Evolutionary conservation across 768 basidiomycete species (phyloP).

Genomic region (Lactarius deliciosus): DNA sequence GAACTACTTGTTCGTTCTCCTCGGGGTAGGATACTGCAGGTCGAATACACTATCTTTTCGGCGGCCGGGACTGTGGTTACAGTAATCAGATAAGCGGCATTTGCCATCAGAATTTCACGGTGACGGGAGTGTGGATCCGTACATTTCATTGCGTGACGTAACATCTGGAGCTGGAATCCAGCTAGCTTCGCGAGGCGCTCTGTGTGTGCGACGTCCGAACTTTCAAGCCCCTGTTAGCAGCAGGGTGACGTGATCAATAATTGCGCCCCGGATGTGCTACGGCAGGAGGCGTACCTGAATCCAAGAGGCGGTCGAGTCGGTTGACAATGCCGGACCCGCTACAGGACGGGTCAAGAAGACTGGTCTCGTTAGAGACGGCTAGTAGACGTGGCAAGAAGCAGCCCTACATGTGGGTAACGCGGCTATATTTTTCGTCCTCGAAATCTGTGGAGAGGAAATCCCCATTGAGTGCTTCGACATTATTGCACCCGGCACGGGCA

Average conservation of each 20-base stretch:
- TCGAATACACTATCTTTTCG: slow-evolving; percentile 89
- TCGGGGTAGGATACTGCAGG: slow-evolving; percentile 88
- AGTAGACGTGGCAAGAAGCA: slow-evolving; percentile 7
- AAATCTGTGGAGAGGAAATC: slow-evolving; percentile 88
- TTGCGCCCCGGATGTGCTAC: background rate
- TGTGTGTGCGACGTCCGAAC: slow-evolving; percentile 50
- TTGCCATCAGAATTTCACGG: background rate
- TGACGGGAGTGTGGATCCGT: slow-evolving; percentile 30
- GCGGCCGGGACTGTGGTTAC: slow-evolving; percentile 64
- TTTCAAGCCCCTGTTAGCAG: slow-evolving; percentile 46
- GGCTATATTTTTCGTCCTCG: slow-evolving; percentile 53
- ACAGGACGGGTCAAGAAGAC: slow-evolving; percentile 93
- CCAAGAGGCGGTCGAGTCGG: slow-evolving; percentile 80
- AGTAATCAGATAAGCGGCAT: background rate
- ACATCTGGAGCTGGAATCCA: slow-evolving; percentile 85
- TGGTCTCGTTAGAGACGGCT: slow-evolving; percentile 34
- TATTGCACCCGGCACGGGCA: slow-evolving; percentile 76
- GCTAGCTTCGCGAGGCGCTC: slow-evolving; percentile 82
- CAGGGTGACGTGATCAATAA: slow-evolving; percentile 19
- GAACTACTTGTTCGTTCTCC: slow-evolving; percentile 93
- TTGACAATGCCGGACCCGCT: slow-evolving; percentile 94
- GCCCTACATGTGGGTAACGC: slow-evolving; percentile 85
- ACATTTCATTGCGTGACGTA: slow-evolving; percentile 97
- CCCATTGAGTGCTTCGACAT: slow-evolving; percentile 68
- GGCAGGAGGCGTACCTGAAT: slow-evolving; percentile 51